Evolutionary conservation across 2,329 filamentous ascomycete genomes (phyloP).

Genomic region (Neonectria magnoliae): DNA sequence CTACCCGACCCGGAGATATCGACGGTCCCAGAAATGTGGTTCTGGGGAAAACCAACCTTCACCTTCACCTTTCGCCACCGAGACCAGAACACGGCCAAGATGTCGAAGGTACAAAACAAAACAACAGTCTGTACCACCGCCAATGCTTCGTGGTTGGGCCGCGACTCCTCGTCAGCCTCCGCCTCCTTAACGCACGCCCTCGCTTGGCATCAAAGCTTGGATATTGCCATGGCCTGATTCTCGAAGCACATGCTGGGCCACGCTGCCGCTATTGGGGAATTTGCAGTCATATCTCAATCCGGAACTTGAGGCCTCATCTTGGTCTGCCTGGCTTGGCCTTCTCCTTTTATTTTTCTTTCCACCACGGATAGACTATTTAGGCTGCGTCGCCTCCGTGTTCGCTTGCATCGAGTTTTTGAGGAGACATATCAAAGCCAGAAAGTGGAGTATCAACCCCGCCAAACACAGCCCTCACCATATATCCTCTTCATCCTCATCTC

Average conservation of each 20-base stretch:
- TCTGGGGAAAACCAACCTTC: background rate
- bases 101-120: background rate
- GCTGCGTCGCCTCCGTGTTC: background rate
- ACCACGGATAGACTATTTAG: slow-evolving; percentile 15
- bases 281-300: background rate
- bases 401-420: background rate
- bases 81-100: background rate
- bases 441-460: slow-evolving; percentile 40
- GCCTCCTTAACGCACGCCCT: slow-evolving; percentile 28
- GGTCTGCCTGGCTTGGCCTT: background rate
- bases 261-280: slow-evolving; percentile 29
- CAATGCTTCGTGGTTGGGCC: slow-evolving; percentile 13
- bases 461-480: slow-evolving; percentile 20
- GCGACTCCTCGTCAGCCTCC: slow-evolving; percentile 24
- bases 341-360: slow-evolving; percentile 1
- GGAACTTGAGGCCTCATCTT: slow-evolving; percentile 11
- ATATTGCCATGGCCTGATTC: slow-evolving; percentile 42
- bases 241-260: slow-evolving; percentile 35
- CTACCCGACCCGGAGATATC: slow-evolving; percentile 23
- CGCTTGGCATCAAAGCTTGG: slow-evolving; percentile 38
- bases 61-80: background rate
- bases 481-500: background rate
- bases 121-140: background rate
- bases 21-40: background rate
- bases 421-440: slow-evolving; percentile 18